phyloP scores from a whole-genome alignment of 2,329 filamentous ascomycete genomes.

The Botrytis fragariae region DNA sequence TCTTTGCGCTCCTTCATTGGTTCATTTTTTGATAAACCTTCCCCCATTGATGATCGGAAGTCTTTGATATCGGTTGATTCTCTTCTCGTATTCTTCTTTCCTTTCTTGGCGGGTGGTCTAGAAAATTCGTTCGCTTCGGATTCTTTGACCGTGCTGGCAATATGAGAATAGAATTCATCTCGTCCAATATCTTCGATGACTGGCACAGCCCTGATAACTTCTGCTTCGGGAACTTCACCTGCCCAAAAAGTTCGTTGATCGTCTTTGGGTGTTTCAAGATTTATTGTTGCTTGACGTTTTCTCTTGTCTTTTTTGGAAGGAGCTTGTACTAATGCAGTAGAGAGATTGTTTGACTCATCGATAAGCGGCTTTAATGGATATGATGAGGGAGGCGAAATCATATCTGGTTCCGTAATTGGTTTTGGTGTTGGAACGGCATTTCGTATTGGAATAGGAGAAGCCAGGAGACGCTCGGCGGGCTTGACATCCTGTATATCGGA shows the following conservation, averaged over 20 bases:
- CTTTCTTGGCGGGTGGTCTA: slow-evolving; percentile 39
- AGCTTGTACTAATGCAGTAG: slow-evolving; percentile 23
- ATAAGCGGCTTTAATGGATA: neutral
- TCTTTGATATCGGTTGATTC: slow-evolving; percentile 23
- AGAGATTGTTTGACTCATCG: slow-evolving; percentile 14
- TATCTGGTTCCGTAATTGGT: neutral
- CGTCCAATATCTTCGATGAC: slow-evolving; percentile 35
- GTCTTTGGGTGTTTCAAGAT: slow-evolving; percentile 21
- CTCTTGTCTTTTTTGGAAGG: slow-evolving; percentile 37
- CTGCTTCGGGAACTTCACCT: slow-evolving; percentile 36
- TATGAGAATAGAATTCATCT: slow-evolving; percentile 37
- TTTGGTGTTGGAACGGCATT: neutral
- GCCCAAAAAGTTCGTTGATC: slow-evolving; percentile 34
- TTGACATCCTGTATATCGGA: neutral
- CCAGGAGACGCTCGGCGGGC: slow-evolving; percentile 8
- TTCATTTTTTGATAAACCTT: slow-evolving; percentile 20
- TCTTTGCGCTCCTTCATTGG: slow-evolving; percentile 31
- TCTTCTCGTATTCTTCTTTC: slow-evolving; percentile 42
- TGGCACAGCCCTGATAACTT: slow-evolving; percentile 32
- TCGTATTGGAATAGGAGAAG: slow-evolving; percentile 5
- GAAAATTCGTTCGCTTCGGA: slow-evolving; percentile 32
- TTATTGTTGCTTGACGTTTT: slow-evolving; percentile 34
- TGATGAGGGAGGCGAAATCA: neutral
- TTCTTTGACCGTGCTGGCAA: slow-evolving; percentile 32
- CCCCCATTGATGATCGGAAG: slow-evolving; percentile 19